Evolutionary conservation across 345 rosid genomes (phyloP), one percentile per base, ranked within the genome.

Genomic region (Punica granatum): DNA sequence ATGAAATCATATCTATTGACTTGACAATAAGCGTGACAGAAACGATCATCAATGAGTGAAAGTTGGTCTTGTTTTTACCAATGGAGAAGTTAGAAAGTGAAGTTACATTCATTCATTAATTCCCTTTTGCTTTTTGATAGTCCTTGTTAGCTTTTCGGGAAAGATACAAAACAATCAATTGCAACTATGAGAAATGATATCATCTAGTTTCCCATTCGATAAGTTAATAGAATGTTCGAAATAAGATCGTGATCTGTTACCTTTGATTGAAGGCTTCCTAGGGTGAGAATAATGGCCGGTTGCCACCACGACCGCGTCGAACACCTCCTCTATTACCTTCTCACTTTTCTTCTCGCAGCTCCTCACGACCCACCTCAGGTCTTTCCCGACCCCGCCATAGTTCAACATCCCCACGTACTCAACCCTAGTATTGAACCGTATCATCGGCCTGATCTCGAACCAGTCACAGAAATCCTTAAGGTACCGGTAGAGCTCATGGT

Each of bases 281-380:
- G 97, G 98, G 2, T 84, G 79, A 64, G 98, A 81, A 64, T 88
- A 93, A 73, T 93, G 97, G 2, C 98, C 98, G 41, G 88, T 83
- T 19, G 94, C 97, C 39, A 93, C 94, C 72, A 93, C 88, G 49
- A 93, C 90, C n/a, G 97, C 97, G 79, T 93, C 97, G 70, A 80
- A 93, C 21, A 90, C 84, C 78, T 90, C 94, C 74, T 90, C 90
- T 43, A 72, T 77, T 34, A 63, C 75, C 72, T 79, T 78, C 19
- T 77, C 83, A 39, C 65, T 75, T 12, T 41, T 19, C 7, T 67
- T 78, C 23, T 71, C 84, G 72, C 58, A 78, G 70, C 90, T 86
- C 77, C 77, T 87, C 32, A 90, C 98, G 46, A 81, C 60, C 98
- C 98, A 93, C 67, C 79, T 87, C 71, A 70, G 67, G 72, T 81